Evolutionary conservation across 805 yeast genomes (phyloP).

Genomic region (Barnettozyma siamensis): DNA sequence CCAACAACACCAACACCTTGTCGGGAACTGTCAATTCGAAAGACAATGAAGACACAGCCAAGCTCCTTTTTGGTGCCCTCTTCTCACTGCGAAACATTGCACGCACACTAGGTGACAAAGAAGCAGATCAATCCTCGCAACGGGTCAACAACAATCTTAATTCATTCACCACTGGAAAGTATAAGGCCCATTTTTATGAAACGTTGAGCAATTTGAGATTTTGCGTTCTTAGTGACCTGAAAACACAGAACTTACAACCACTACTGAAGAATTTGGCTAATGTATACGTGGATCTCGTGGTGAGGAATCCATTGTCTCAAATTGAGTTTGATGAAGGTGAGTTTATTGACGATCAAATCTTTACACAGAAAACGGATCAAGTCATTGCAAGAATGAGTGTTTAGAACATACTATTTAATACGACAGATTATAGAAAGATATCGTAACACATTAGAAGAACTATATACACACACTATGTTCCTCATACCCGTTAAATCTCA

Average conservation of each 20-base stretch:
- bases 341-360: slow-evolving; percentile 14
- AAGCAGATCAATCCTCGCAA: slow-evolving; percentile 15
- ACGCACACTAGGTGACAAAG: slow-evolving; percentile 39
- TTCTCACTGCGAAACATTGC: slow-evolving; percentile 76
- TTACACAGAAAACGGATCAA: slow-evolving; percentile 1
- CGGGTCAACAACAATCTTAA: slow-evolving; percentile 26
- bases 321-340: slow-evolving; percentile 50
- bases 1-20: slow-evolving; percentile 7
- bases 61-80: slow-evolving; percentile 79
- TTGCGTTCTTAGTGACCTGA: slow-evolving; percentile 64
- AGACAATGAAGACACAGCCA: slow-evolving; percentile 64
- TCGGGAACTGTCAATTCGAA: slow-evolving; percentile 42
- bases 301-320: slow-evolving; percentile 53
- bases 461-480: too few relatives aligned
- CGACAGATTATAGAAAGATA: too few relatives aligned
- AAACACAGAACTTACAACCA: slow-evolving; percentile 47
- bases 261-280: slow-evolving; percentile 50
- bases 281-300: slow-evolving; percentile 54
- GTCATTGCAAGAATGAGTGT: background rate
- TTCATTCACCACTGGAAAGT: slow-evolving; percentile 66
- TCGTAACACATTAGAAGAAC: too few relatives aligned
- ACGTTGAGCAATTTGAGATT: slow-evolving; percentile 76
- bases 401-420: slow-evolving; percentile 8
- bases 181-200: slow-evolving; percentile 74
- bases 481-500: slow-evolving; percentile 19